Evolutionary conservation across 2,329 filamentous ascomycete genomes (phyloP), one percentile per base, ranked within the genome.

Genomic region (Rosellinia necatrix): DNA sequence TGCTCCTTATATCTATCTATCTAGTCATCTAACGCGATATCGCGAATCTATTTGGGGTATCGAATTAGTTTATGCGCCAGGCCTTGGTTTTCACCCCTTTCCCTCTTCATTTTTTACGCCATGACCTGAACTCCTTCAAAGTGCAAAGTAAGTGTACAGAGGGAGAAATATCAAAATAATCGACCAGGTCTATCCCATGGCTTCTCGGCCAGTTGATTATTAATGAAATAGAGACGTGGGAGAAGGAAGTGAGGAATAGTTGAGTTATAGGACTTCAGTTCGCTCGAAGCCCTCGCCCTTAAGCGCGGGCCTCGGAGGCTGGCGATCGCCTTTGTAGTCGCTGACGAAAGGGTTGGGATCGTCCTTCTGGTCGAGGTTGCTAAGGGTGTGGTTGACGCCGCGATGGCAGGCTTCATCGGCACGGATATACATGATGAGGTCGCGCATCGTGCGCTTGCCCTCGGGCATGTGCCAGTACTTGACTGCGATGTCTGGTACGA

Each of bases 401-500:
- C 94, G 83, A 70, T 96, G 92, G 71, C 90, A 90, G 3, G 90
- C 90, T 74, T 96, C 92, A 69, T 93, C 90, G n/a, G 89, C 90
- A 25, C 92, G 83, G 64, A 97, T 90, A 71, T 97, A 97, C 47
- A 94, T 76, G 49, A 97, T 81, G 59, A 97, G 75, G 68, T 97
- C 91, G 66, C 82, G 84, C 90, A 99, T 96, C 1, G 86, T 90
- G 22, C 87, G 83, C 55, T 88, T 79, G 2, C 85, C 89, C 71
- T 96, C 88, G 0, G 92, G 92, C 86, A 99, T 97, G 37, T 90
- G 85, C 91, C 92, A 99, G 75, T 99, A 99, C 63, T 86, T 81
- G 44, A 97, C 75, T 0, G 94, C 94, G 63, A 99, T 92, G 57
- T 96, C 90, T 0, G 94, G 94, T 2, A 94, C 91, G 49, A 81